Conservation (phyloP, 345 rosid species). For the Eutrema japonicum region DNA sequence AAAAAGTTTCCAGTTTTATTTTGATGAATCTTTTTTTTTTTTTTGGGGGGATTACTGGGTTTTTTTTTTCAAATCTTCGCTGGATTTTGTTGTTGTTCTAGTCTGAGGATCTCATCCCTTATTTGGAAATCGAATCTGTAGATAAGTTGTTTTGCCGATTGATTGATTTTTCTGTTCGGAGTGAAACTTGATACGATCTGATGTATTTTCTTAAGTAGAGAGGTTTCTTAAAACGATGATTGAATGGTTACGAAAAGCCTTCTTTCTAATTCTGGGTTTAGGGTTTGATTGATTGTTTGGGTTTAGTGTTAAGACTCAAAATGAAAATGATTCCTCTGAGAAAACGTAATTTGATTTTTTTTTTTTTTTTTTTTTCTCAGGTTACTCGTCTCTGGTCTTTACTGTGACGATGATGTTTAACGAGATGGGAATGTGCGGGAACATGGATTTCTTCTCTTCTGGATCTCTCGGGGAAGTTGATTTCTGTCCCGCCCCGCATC, state of each 20-base stretch:
- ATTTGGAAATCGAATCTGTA: constrained; percentile 10
- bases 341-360: neutral
- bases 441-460: constrained; percentile 67
- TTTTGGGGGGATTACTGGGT: no score
- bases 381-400: constrained; percentile 18
- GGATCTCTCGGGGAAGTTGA: constrained; percentile 62
- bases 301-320: neutral
- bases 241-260: constrained; percentile 14
- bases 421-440: constrained; percentile 81
- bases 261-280: constrained; percentile 5
- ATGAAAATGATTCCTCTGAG: neutral
- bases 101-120: constrained; percentile 27
- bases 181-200: constrained; percentile 21
- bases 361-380: neutral
- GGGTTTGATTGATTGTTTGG: neutral
- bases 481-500: constrained; percentile 45
- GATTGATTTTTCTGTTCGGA: neutral
- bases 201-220: neutral
- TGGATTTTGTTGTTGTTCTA: neutral
- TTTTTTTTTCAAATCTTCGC: neutral
- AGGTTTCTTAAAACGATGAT: neutral
- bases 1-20: neutral
- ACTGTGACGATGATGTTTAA: constrained; percentile 64
- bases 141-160: neutral
- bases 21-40: neutral